Evolutionary conservation across 495 filamentous ascomycete species (phyloP).

Genomic region (Pseudotulostoma volvatum): DNA sequence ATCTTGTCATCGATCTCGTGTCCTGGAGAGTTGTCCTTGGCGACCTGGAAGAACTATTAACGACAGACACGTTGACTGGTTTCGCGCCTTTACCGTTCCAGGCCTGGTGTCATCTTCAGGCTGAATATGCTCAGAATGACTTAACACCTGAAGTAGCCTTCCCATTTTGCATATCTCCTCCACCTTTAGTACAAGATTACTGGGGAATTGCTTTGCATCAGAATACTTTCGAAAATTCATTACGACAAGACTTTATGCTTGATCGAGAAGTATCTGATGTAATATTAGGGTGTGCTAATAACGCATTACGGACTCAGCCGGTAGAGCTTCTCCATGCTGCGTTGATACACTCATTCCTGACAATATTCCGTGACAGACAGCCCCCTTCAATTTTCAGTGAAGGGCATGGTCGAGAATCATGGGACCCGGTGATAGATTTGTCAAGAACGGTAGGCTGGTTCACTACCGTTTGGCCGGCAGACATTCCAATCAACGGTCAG

Average conservation of each 20-base stretch:
- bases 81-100: slow-evolving; percentile 42
- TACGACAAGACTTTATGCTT: slow-evolving; percentile 27
- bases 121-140: slow-evolving; percentile 19
- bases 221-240: slow-evolving; percentile 34
- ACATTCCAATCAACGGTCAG: slow-evolving; percentile 1
- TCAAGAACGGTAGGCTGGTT: slow-evolving; percentile 47
- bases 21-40: slow-evolving; percentile 56
- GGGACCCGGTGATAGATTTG: slow-evolving; percentile 32
- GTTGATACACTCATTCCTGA: slow-evolving; percentile 32
- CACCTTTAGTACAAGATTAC: slow-evolving; percentile 22
- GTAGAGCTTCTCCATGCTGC: slow-evolving; percentile 37
- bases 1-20: slow-evolving; percentile 51
- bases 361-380: slow-evolving; percentile 35
- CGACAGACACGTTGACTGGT: slow-evolving; percentile 19
- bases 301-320: slow-evolving; percentile 32
- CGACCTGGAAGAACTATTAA: slow-evolving; percentile 48
- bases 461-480: slow-evolving; percentile 34
- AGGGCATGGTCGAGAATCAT: slow-evolving; percentile 40
- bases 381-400: slow-evolving; percentile 40
- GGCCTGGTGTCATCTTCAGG: slow-evolving; percentile 38
- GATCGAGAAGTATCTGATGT: slow-evolving; percentile 26
- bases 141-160: slow-evolving; percentile 12
- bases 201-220: slow-evolving; percentile 34
- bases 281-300: slow-evolving; percentile 27
- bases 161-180: slow-evolving; percentile 19